Evolutionary conservation across 495 filamentous ascomycete genomes (phyloP).

Genomic region (Parathielavia appendiculata): DNA sequence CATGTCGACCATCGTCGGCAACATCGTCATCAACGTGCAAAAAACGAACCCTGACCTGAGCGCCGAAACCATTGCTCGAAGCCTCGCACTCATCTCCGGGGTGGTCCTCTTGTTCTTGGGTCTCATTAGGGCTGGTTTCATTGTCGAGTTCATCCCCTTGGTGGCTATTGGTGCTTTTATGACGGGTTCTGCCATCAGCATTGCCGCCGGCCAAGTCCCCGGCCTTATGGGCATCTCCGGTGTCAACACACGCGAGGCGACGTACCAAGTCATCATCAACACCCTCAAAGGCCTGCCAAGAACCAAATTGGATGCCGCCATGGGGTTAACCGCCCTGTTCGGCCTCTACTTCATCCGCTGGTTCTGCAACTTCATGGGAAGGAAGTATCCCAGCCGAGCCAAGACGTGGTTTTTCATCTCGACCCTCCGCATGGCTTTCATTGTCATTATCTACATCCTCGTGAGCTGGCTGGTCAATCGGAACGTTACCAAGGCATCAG

Average conservation of each 20-base stretch:
- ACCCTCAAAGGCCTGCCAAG: slow-evolving; percentile 44
- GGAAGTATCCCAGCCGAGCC: slow-evolving; percentile 33
- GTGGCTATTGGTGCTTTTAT: slow-evolving; percentile 51
- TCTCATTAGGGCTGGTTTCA: slow-evolving; percentile 43
- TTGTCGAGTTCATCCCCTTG: slow-evolving; percentile 51
- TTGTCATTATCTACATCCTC: slow-evolving; percentile 88
- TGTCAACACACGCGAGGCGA: slow-evolving; percentile 45
- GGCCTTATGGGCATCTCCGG: slow-evolving; percentile 44
- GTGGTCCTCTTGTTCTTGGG: slow-evolving; percentile 46
- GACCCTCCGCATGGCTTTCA: slow-evolving; percentile 85
- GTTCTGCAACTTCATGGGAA: slow-evolving; percentile 40
- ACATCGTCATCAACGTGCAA: slow-evolving; percentile 57
- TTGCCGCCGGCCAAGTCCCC: slow-evolving; percentile 48
- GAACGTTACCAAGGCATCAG: slow-evolving; percentile 34
- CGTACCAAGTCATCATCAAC: slow-evolving; percentile 51
- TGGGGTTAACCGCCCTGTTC: slow-evolving; percentile 48
- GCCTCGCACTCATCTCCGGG: slow-evolving; percentile 45
- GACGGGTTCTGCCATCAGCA: slow-evolving; percentile 51
- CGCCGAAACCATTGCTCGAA: slow-evolving; percentile 39
- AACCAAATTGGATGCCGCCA: slow-evolving; percentile 47
- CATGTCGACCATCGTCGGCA: slow-evolving; percentile 83
- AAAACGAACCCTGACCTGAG: slow-evolving; percentile 38
- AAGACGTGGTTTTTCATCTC: slow-evolving; percentile 44
- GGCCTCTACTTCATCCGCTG: slow-evolving; percentile 47
- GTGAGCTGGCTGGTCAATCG: slow-evolving; percentile 82